A percentile compares a stretch with the other conserved stretches of the same genome.
Evolutionary conservation across 1,284 basidiomycete species (phyloP).

Genomic region (Cystobasidium slooffiae): DNA sequence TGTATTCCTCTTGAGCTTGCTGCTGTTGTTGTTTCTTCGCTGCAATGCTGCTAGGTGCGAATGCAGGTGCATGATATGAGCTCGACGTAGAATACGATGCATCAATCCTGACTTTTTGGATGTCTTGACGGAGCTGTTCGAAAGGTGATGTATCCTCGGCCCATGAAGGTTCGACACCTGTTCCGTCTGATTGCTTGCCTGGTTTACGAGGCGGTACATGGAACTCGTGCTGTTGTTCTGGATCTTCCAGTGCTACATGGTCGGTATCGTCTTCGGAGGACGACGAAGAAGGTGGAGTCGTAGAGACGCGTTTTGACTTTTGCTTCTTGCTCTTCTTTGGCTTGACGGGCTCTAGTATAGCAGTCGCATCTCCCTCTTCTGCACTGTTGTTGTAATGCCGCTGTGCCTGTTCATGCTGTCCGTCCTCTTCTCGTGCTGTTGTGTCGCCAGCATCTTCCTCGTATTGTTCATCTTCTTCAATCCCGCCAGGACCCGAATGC

Average conservation of each 20-base stretch:
- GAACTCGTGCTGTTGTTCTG: constrained; percentile 18
- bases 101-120: constrained; percentile 40
- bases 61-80: constrained; percentile 26
- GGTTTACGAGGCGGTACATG: background rate
- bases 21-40: constrained; percentile 25
- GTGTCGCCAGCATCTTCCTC: constrained; percentile 29
- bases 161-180: constrained; percentile 17
- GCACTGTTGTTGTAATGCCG: background rate
- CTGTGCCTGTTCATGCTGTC: background rate
- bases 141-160: constrained; percentile 46
- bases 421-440: background rate
- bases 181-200: constrained; percentile 25
- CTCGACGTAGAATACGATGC: constrained; percentile 10
- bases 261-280: background rate
- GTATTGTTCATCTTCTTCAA: constrained; percentile 16
- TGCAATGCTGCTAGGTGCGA: constrained; percentile 32
- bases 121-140: constrained; percentile 41
- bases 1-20: constrained; percentile 23
- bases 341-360: background rate
- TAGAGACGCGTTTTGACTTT: constrained; percentile 15
- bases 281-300: constrained; percentile 4
- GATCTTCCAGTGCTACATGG: background rate
- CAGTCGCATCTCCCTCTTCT: constrained; percentile 17
- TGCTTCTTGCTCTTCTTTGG: background rate
- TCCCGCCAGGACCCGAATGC: constrained; percentile 10